Evolutionary conservation across 306 rosid species (phyloP).

Genomic region (Cicer chorassanicum): DNA sequence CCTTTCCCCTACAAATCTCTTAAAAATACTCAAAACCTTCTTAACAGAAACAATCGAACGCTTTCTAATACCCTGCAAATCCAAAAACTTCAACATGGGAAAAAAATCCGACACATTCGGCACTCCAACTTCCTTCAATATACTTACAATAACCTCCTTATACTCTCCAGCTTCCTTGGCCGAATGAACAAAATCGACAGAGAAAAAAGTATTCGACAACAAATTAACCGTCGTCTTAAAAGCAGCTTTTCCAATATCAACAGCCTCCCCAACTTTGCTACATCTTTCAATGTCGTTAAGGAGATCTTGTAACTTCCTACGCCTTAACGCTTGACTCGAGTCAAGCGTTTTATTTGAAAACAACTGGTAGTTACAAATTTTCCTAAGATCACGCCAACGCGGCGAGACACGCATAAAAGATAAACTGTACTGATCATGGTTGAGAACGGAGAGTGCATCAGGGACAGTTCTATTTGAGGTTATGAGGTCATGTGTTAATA

Average conservation of each 20-base stretch:
- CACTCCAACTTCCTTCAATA: conserved; percentile 38
- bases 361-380: conserved; percentile 43
- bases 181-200: conserved; percentile 47
- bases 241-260: conserved; percentile 54
- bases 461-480: conserved; percentile 40
- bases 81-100: conserved; percentile 22
- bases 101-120: conserved; percentile 44
- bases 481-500: conserved; percentile 40
- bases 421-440: conserved; percentile 38
- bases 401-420: conserved; percentile 47
- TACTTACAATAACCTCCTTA: conserved; percentile 38
- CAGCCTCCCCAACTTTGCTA: conserved; percentile 34
- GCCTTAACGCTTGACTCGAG: conserved; percentile 30
- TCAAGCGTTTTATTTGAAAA: conserved; percentile 51
- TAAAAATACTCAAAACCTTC: conserved; percentile 40
- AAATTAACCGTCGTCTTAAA: conserved; percentile 47
- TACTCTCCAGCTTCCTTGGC: conserved; percentile 34
- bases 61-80: conserved; percentile 30
- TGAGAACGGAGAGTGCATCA: conserved; percentile 9
- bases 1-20: conserved; percentile 44
- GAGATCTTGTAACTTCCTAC: conserved; percentile 45
- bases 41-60: conserved; percentile 25
- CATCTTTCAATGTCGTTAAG: not conserved
- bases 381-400: conserved; percentile 38
- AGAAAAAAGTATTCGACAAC: conserved; percentile 54